Evolutionary conservation across 192 early-diverging fungal genomes (phyloP).

Genomic region (Kickxella alabastrina): DNA sequence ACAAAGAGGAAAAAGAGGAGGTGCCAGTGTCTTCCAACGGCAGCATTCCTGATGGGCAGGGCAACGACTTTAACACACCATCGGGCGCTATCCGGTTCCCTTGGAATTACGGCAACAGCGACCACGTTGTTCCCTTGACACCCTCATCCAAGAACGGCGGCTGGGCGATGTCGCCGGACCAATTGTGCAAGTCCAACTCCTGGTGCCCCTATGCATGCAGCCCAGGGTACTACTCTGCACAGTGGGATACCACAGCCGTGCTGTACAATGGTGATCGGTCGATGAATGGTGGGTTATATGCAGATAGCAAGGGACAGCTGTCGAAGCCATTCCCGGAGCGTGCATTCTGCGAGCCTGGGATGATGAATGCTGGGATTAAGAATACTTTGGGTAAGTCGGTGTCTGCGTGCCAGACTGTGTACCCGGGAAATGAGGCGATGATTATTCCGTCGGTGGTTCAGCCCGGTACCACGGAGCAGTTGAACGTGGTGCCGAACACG

Average conservation of each 20-base stretch:
- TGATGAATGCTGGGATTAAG: conserved; percentile 31
- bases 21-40: too few relatives aligned
- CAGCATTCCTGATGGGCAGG: conserved; percentile 38
- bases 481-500: conserved; percentile 40
- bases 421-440: conserved; percentile 52
- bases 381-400: conserved; percentile 40
- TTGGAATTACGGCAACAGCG: conserved; percentile 41
- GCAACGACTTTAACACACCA: conserved; percentile 35
- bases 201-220: conserved; percentile 51
- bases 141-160: conserved; percentile 28
- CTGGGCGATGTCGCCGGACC: conserved; percentile 52
- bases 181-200: conserved; percentile 20
- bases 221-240: conserved; percentile 45
- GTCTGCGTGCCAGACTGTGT: conserved; percentile 50
- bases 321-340: conserved; percentile 26
- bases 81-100: conserved; percentile 39
- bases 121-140: conserved; percentile 42
- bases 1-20: too few relatives aligned
- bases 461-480: conserved; percentile 7
- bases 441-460: conserved; percentile 46
- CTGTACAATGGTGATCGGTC: conserved; percentile 36
- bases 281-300: conserved; percentile 48
- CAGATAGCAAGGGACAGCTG: conserved; percentile 22
- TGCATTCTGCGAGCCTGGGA: conserved; percentile 34
- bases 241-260: conserved; percentile 32